A percentile compares a stretch with the other conserved stretches of the same genome.
Evolutionary conservation across 495 filamentous ascomycete genomes (phyloP).

Genomic region (Trichoderma erinaceum): DNA sequence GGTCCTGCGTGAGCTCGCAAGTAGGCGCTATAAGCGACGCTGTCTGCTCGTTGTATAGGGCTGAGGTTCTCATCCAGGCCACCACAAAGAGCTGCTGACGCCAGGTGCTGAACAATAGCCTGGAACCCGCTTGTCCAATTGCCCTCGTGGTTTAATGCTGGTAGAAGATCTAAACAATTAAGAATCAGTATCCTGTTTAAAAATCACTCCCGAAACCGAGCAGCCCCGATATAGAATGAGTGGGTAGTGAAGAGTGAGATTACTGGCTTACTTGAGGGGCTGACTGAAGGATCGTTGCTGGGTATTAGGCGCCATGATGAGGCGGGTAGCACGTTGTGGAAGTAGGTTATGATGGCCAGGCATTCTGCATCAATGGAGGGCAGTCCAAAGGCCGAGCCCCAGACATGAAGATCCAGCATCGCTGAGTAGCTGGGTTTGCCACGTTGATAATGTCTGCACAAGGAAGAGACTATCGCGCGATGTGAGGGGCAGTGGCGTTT

Average conservation of each 20-base stretch:
- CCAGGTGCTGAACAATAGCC: constrained; percentile 66
- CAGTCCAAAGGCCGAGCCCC: constrained; percentile 81
- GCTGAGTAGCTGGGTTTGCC: neutral
- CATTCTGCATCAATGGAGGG: constrained; percentile 90
- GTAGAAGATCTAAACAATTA: constrained; percentile 57
- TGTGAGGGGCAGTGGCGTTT: neutral
- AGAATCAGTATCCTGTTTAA: constrained; percentile 10
- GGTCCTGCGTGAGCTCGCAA: constrained; percentile 56
- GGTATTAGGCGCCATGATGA: constrained; percentile 69
- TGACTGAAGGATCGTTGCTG: constrained; percentile 65
- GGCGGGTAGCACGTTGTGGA: constrained; percentile 50
- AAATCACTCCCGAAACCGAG: neutral
- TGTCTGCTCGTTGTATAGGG: constrained; percentile 62
- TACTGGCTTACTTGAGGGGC: constrained; percentile 61
- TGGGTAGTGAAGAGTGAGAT: neutral
- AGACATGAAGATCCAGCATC: constrained; percentile 79
- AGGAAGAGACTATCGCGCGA: neutral
- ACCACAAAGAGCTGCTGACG: constrained; percentile 34
- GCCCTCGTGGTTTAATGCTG: constrained; percentile 59
- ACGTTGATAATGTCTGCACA: neutral
- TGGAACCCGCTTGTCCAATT: constrained; percentile 65
- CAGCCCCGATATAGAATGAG: neutral
- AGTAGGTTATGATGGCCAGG: constrained; percentile 67
- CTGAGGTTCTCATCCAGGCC: constrained; percentile 56
- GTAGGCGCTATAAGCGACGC: constrained; percentile 64